Evolutionary conservation across 78 protist genomes (phyloP).

Genomic region (Speleostelium caveatum): DNA sequence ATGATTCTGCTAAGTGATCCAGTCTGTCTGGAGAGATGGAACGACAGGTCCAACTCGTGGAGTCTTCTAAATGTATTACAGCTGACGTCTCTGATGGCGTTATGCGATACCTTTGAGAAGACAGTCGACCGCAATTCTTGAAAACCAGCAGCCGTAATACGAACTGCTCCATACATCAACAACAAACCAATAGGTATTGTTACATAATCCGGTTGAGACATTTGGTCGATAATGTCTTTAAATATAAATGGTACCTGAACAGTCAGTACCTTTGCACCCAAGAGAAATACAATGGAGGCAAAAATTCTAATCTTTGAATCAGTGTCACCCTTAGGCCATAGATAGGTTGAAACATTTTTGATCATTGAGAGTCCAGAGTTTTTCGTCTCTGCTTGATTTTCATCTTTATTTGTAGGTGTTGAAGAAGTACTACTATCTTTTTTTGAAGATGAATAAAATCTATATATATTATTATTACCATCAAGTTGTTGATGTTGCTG

Average conservation of each 20-base stretch:
- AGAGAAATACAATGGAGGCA: slow-evolving; percentile 23
- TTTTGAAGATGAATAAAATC: too few relatives aligned
- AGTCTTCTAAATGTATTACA: slow-evolving; percentile 83
- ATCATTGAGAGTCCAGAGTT: slow-evolving; percentile 59
- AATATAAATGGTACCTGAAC: slow-evolving; percentile 90
- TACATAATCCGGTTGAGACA: slow-evolving; percentile 2
- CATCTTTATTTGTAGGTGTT: too few relatives aligned
- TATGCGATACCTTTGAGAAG: slow-evolving; percentile 87
- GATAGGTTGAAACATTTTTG: slow-evolving; percentile 50
- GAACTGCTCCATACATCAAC: slow-evolving; percentile 79
- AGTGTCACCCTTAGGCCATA: slow-evolving; percentile 73
- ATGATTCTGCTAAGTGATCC: slow-evolving; percentile 89
- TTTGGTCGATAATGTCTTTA: slow-evolving; percentile 89
- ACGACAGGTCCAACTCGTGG: slow-evolving; percentile 88
- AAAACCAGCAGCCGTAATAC: slow-evolving; percentile 68
- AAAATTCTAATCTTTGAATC: slow-evolving; percentile 62
- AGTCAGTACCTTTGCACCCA: slow-evolving; percentile 64
- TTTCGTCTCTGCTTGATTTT: slow-evolving; percentile 30
- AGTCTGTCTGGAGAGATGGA: slow-evolving; percentile 92
- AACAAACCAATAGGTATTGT: slow-evolving; percentile 43
- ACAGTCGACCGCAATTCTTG: slow-evolving; percentile 84
- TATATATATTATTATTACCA: too few relatives aligned
- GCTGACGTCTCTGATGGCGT: slow-evolving; percentile 84
- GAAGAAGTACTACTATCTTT: too few relatives aligned
- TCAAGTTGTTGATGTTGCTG: too few relatives aligned